Evolutionary conservation across 345 rosid genomes (phyloP), one percentile per base, ranked within the genome.

Genomic region (Turritis glabra): DNA sequence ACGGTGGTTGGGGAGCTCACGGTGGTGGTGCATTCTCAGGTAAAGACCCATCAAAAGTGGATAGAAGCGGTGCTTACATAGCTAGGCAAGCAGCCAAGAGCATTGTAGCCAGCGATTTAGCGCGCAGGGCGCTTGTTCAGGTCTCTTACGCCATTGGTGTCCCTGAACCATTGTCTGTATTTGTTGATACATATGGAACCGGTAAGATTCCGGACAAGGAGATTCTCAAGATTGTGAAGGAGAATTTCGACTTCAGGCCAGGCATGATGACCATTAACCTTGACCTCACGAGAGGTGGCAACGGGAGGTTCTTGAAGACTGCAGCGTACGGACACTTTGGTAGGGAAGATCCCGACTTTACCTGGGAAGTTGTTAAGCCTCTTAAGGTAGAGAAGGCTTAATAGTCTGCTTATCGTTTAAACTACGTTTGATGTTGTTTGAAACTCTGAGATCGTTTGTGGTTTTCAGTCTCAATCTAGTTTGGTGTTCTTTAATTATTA

Each of bases 21-120:
- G 96, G 90, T 27, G 96, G 96, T 27, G 93, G 92, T 62, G 91
- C 96, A 5, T 88, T 90, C 85, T 88, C 91, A 0, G 91, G 96
- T 4, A 90, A 90, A 62, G 96, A 90, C 78, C 93, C 93, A 2
- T 88, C 88, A 30, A 86, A 88, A 86, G 91, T 90, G 29, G 96
- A 90, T 54, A 66, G 93, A 69, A 90, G 93, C 27, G 96, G 93
- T 71, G 91, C 93, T 52, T 90, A 90, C 84, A 80, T 88, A 17
- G 96, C 87, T 40, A 88, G 96, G 71, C 93, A 90, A 80, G 96
- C 93, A 21, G 96, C 91, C 13, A 90, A 90, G 89, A 88, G 93
- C 79, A 84, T 88, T 64, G 92, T 88, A 15, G 92, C 92, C 5
- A 86, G 59, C 50, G 88, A 85, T 26, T 85, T 88, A 26, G 90